Evolutionary conservation across 257 asterid species (phyloP), one percentile per base, ranked within the genome.

Genomic region (Capsicum pubescens): DNA sequence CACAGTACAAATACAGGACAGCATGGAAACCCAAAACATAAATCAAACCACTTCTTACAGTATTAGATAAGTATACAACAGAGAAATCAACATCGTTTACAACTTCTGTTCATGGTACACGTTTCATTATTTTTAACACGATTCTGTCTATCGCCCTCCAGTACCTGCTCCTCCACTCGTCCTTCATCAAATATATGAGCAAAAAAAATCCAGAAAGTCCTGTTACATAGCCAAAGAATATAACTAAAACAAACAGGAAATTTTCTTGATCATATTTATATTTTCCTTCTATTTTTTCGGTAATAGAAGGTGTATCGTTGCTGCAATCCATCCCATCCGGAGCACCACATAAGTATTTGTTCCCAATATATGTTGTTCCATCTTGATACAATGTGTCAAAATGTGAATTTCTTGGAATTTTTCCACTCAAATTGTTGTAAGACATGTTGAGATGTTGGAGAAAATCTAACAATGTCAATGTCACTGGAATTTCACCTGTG

Each of bases 91-190:
- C 67, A 61, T 19, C 26, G 1, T 61, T 9, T 1, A 61, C 39
- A 61, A 21, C 39, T 61, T 61, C 5, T 61, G 69, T 61, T 32
- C 57, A 71, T 4, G 56, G 3, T 0, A 0, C 9, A 71, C 57
- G 2, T 4, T 14, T 69, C 1, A 74, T 61, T n/a, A 83, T 83
- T 55, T 44, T 83, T 14, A 70, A 69, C 59, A 83, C 72, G 39
- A 83, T 6, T 42, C 66, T 83, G 71, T 83, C 85, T 17, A 83
- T 16, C n/a, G 71, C 71, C n/a, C 85, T 83, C 85, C 85, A 83
- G 58, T 83, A 83, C 42, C 5, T 57, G 35, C 39, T 54, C 79
- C 85, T 70, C 85, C 85, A 70, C 0, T 70, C 57, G 1, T 69
- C 82, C n/a, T 83, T 19, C 8, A 83, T 12, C 79, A 70, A 57